Conservation (phyloP, 192 early-diverging fungal genomes). For the Coemansia sp. region DNA sequence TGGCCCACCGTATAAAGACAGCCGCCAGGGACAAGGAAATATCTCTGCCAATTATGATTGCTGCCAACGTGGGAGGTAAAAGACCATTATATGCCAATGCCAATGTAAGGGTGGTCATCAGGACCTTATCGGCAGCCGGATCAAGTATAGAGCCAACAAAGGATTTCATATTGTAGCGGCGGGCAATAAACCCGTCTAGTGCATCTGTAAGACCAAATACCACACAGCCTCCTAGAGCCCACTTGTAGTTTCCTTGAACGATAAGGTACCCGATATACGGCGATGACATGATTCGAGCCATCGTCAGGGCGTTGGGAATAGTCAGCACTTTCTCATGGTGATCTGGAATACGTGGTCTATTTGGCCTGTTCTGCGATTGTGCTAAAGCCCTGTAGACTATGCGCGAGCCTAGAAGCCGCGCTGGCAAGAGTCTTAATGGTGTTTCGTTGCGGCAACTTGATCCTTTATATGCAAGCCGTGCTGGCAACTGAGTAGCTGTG, state of each 20-base stretch:
- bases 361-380: too few relatives aligned
- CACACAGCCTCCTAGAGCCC: slow-evolving; percentile 75
- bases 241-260: slow-evolving; percentile 63
- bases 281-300: slow-evolving; percentile 71
- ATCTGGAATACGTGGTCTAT: slow-evolving; percentile 1
- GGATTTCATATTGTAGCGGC: slow-evolving; percentile 81
- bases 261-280: slow-evolving; percentile 92
- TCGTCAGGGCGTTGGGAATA: slow-evolving; percentile 84
- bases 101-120: slow-evolving; percentile 88
- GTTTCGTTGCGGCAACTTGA: too few relatives aligned
- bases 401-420: too few relatives aligned
- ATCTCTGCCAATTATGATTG: slow-evolving; percentile 84
- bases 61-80: slow-evolving; percentile 73
- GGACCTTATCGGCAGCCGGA: slow-evolving; percentile 88
- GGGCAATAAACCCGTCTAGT: slow-evolving; percentile 86
- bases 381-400: too few relatives aligned
- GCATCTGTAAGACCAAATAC: slow-evolving; percentile 83
- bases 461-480: too few relatives aligned
- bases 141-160: slow-evolving; percentile 87
- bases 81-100: slow-evolving; percentile 67
- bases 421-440: too few relatives aligned
- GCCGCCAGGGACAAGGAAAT: slow-evolving; percentile 72
- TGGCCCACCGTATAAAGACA: slow-evolving; percentile 82
- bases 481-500: too few relatives aligned
- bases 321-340: slow-evolving; percentile 82